Base-by-base conservation (phyloP, 1,139 yeast species). In the Saccharomyces pastorianus region DNA sequence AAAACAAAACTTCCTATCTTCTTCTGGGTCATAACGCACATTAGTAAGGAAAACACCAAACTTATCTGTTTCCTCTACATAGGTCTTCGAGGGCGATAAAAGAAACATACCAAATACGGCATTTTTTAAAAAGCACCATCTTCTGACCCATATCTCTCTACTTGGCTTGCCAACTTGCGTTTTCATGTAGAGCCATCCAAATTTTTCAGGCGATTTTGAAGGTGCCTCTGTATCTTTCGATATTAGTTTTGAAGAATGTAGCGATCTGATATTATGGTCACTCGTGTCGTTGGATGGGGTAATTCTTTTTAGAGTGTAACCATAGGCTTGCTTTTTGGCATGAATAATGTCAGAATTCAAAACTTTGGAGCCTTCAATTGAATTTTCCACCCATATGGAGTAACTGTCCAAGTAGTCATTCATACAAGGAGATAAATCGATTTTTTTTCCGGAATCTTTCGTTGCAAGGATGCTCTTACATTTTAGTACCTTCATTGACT, bases 1-100 rank as follows among this genome's bases (percentile, higher is more conserved):
- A 67, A 93, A 90, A 65, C 97, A 88, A 69, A 84, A 89, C 57
- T 91, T 78, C 49, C 97, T 58, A 51, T 86, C 93, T 66, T 90
- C 96, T 54, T 80, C 80, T 0, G 88, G 80, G 47, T 59, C 62
- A 60, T 86, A 85, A 55, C 83, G 75, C n/a, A 85, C 80, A 62
- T 81, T 81, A 55, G 89, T 85, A 29, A 88, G 70, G 20, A 87
- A 72, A 1, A 91, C 81, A 4, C 97, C 97, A 58, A 89, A 80
- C 66, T 89, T 89, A 66, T 88, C 96, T 26, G 95, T 81, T 71
- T 93, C 99, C 66, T 90, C 95, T 2, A 93, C 99, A 67, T 76
- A 87, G 0, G 85, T 83, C 53, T 81, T 80, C 2, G 86, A 79
- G 1, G 91, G 87, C 38, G 93, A 81, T 38, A 88, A 70, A 6